Conservation (phyloP, 768 basidiomycete genomes). For the Suillus americanus region DNA sequence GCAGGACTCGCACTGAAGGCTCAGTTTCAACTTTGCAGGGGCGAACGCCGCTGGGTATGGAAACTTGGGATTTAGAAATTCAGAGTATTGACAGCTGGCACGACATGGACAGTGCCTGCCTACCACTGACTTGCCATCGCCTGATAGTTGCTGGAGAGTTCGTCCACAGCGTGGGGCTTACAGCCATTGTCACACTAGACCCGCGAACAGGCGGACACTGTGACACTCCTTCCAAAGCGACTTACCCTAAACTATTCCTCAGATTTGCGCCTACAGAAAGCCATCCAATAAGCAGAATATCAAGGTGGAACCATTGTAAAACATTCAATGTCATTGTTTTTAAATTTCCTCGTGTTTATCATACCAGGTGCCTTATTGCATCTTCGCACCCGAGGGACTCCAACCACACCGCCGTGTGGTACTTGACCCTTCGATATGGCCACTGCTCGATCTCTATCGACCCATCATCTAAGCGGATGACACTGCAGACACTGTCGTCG, state of each 20-base stretch:
- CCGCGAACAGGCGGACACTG: background rate
- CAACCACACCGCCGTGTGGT: slow-evolving; percentile 60
- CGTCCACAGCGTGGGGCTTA: background rate
- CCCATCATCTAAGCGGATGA: slow-evolving; percentile 34
- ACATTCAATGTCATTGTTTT: background rate
- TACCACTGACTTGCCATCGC: background rate
- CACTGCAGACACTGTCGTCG: slow-evolving; percentile 56
- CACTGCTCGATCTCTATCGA: slow-evolving; percentile 51
- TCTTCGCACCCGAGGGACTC: slow-evolving; percentile 66
- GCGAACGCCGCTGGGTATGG: too few relatives aligned
- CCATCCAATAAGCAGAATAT: background rate
- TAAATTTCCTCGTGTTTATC: background rate
- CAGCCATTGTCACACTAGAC: background rate
- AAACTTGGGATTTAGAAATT: too few relatives aligned
- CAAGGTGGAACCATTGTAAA: background rate
- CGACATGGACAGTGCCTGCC: too few relatives aligned
- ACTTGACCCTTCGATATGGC: slow-evolving; percentile 51
- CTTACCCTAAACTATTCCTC: background rate
- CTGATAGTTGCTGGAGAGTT: background rate
- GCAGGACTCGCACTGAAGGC: too few relatives aligned
- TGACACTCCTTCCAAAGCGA: background rate
- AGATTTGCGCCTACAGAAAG: background rate
- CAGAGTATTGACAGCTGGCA: too few relatives aligned
- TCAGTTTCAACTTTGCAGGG: too few relatives aligned
- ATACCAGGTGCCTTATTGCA: slow-evolving; percentile 34